These are phyloP conservation scores for Heliamphora exappendiculata DNA, from an alignment of 148 eudicot genomes.

Conservation along the genomic window DNA sequence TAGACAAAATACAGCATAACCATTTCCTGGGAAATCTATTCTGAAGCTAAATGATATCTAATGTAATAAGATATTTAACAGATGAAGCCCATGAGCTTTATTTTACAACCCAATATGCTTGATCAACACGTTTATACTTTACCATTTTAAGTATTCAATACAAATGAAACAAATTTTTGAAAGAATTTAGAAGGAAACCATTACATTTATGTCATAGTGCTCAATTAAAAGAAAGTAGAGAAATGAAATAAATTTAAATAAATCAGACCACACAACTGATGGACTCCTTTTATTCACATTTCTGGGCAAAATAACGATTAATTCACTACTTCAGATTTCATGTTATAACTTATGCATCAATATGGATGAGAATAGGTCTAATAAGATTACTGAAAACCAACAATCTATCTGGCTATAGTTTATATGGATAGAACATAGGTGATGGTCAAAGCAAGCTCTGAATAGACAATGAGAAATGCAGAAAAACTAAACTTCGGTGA, in stretches of 20 bases:
- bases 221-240: no score
- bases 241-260: no score
- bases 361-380: no score
- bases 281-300: no score
- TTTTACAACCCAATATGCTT: neutral
- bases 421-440: neutral
- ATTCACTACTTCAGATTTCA: no score
- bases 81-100: neutral
- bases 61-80: neutral
- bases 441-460: neutral
- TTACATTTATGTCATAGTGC: no score
- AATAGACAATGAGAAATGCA: neutral
- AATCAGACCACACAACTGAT: no score
- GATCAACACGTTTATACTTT: neutral
- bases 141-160: neutral
- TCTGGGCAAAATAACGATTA: no score
- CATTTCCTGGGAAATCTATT: neutral
- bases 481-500: neutral
- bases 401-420: neutral
- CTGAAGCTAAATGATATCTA: neutral
- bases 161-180: no score
- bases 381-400: no score
- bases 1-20: neutral
- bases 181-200: neutral
- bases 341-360: no score